Percentiles rank a stretch among this genome's conserved stretches.
These are phyloP conservation scores for Lanmaoa rubissima DNA, from an alignment of 768 basidiomycete genomes.

Conservation along the genomic window DNA sequence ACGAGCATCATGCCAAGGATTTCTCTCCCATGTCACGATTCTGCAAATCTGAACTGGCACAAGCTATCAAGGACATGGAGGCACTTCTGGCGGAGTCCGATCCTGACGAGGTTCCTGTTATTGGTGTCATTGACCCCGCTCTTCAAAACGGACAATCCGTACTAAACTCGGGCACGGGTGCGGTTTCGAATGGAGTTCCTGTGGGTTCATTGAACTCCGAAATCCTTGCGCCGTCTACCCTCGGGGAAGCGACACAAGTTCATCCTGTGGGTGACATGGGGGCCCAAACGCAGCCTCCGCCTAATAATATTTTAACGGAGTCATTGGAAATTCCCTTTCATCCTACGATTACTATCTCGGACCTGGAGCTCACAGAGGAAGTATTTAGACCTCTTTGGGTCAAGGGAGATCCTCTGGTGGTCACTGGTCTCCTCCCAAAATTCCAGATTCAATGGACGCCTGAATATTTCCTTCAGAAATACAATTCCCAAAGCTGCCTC, in stretches of 20 bases:
- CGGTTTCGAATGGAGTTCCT: conserved; percentile 11
- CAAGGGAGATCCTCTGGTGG: conserved; percentile 73
- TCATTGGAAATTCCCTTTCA: conserved; percentile 44
- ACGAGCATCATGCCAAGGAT: conserved; percentile 63
- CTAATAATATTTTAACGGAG: conserved; percentile 6
- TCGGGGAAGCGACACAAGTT: conserved; percentile 10
- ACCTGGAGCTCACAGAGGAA: conserved; percentile 52
- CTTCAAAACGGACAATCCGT: conserved; percentile 20
- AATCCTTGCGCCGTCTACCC: background rate
- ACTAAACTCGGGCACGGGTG: background rate
- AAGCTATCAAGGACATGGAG: conserved; percentile 71
- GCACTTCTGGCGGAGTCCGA: conserved; percentile 40
- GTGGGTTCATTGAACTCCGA: conserved; percentile 7
- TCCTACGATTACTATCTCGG: conserved; percentile 44
- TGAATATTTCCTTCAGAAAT: conserved; percentile 70
- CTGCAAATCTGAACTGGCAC: conserved; percentile 55
- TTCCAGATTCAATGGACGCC: conserved; percentile 80
- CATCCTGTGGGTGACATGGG: conserved; percentile 1
- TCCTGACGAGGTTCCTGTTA: conserved; percentile 20
- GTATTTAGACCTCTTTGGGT: conserved; percentile 71
- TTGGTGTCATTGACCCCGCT: conserved; percentile 30
- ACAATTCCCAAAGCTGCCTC: conserved; percentile 60
- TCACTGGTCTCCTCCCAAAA: conserved; percentile 60
- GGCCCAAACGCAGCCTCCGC: conserved; percentile 3
- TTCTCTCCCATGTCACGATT: conserved; percentile 86